These are phyloP conservation scores for Saksenaea oblongispora DNA, from an alignment of 371 early-diverging fungal genomes.

Conservation along the genomic window DNA sequence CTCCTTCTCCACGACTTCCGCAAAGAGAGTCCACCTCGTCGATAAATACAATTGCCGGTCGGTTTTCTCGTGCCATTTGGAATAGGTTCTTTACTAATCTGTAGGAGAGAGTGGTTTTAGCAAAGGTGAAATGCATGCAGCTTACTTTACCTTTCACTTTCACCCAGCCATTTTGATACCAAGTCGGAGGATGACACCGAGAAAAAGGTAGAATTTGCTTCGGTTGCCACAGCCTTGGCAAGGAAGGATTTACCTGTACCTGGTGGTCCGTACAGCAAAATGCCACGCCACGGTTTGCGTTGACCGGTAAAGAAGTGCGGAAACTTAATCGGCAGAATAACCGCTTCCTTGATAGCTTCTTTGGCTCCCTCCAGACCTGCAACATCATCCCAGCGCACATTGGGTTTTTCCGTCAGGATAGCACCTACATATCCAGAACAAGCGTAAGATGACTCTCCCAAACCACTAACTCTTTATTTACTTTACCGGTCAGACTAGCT, in stretches of 20 bases:
- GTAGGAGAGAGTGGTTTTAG: neutral
- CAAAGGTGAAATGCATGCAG: neutral
- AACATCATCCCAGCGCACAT: conserved; percentile 96
- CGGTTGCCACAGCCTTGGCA: conserved; percentile 97
- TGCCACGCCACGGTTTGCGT: conserved; percentile 97
- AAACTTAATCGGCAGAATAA: conserved; percentile 97
- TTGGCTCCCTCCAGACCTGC: conserved; percentile 98
- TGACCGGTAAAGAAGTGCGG: conserved; percentile 94
- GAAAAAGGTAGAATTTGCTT: conserved; percentile 94
- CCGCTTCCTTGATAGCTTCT: conserved; percentile 98
- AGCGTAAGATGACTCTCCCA: conserved; percentile 8
- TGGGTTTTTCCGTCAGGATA: conserved; percentile 93
- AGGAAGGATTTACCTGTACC: conserved; percentile 98
- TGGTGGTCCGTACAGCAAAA: conserved; percentile 98
- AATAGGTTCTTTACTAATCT: conserved; percentile 90
- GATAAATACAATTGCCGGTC: conserved; percentile 96
- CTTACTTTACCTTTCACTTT: conserved; percentile 77
- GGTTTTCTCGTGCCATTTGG: conserved; percentile 90
- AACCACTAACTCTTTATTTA: neutral
- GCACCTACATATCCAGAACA: conserved; percentile 53
- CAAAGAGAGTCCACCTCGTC: conserved; percentile 98
- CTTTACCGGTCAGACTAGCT: conserved; percentile 67
- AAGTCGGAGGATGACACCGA: conserved; percentile 95
- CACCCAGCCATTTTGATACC: conserved; percentile 98
- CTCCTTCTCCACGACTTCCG: conserved; percentile 93